Conservation (phyloP, 768 basidiomycete species). For the Phanerochaete sordida region DNA sequence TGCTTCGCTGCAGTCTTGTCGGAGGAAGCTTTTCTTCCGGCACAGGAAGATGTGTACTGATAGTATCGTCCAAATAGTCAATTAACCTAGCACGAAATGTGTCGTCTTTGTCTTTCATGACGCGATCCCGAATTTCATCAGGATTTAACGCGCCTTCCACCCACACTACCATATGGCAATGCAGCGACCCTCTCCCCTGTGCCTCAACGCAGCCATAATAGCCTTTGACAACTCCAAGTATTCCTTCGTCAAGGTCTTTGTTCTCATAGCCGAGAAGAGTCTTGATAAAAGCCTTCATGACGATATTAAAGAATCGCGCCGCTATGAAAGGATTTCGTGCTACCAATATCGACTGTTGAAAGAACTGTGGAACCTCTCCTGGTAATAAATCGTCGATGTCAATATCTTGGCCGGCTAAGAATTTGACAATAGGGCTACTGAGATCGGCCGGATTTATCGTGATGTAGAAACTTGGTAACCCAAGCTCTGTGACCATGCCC, state of each 20-base stretch:
- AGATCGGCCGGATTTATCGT: conserved; percentile 47
- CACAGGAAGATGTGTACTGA: conserved; percentile 19
- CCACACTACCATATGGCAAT: conserved; percentile 32
- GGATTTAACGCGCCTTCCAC: conserved; percentile 22
- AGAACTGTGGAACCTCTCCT: conserved; percentile 26
- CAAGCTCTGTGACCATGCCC: conserved; percentile 29
- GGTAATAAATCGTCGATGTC: conserved; percentile 30
- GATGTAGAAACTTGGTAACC: conserved; percentile 38
- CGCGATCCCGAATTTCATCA: conserved; percentile 10
- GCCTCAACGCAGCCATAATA: conserved; percentile 35
- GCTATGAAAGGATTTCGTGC: conserved; percentile 38
- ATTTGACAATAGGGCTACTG: conserved; percentile 37
- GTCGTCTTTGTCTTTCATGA: conserved; percentile 9
- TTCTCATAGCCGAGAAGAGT: background rate
- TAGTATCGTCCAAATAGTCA: conserved; percentile 23
- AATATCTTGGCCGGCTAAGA: conserved; percentile 34
- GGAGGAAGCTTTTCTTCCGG: no score
- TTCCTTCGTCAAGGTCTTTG: conserved; percentile 17
- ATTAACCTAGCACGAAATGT: conserved; percentile 20
- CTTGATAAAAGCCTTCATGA: conserved; percentile 20
- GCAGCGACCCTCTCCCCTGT: conserved; percentile 27
- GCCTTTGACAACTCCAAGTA: conserved; percentile 30
- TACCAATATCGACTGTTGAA: conserved; percentile 31
- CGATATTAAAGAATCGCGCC: conserved; percentile 38
- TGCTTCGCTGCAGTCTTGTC: no score